Percentiles rank a stretch among this genome's conserved stretches.
phyloP scores from a whole-genome alignment of 768 basidiomycete genomes.

The Amanita brunnescens region DNA sequence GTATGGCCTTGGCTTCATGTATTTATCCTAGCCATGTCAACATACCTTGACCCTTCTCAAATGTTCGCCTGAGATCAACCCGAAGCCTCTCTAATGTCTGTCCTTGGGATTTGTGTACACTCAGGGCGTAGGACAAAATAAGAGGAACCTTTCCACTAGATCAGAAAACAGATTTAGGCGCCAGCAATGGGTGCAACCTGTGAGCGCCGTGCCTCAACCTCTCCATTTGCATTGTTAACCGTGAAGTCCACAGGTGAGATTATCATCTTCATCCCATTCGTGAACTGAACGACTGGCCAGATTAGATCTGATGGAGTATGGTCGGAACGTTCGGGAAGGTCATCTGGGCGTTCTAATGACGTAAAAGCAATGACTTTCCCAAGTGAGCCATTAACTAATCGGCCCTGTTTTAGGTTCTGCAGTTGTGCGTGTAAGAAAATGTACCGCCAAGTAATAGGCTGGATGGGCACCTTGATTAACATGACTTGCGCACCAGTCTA shows the following conservation, averaged over 20 bases:
- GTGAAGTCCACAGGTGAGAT: constrained; percentile 55
- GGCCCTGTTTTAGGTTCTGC: constrained; percentile 62
- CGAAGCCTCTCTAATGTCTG: constrained; percentile 82
- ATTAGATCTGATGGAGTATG: constrained; percentile 8
- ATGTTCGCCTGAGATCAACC: constrained; percentile 65
- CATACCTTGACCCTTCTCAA: constrained; percentile 74
- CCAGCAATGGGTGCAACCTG: constrained; percentile 33
- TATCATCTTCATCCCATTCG: constrained; percentile 34
- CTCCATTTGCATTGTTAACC: constrained; percentile 50
- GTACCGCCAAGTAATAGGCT: background rate
- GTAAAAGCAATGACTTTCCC: constrained; percentile 45
- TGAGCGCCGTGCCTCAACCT: constrained; percentile 46
- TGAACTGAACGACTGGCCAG: constrained; percentile 61
- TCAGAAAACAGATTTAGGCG: background rate
- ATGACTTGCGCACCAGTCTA: constrained; percentile 83
- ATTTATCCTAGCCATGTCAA: background rate
- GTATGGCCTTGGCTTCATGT: background rate
- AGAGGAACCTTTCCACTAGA: constrained; percentile 46
- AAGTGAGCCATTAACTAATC: constrained; percentile 63
- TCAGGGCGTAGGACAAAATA: constrained; percentile 83
- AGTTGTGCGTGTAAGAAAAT: background rate
- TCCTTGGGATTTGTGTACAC: constrained; percentile 86
- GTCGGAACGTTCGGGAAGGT: background rate
- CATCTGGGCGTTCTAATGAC: constrained; percentile 17
- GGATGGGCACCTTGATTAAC: constrained; percentile 52